Base-by-base conservation (phyloP, 2,329 filamentous ascomycete genomes). In the Colletotrichum tabaci region DNA sequence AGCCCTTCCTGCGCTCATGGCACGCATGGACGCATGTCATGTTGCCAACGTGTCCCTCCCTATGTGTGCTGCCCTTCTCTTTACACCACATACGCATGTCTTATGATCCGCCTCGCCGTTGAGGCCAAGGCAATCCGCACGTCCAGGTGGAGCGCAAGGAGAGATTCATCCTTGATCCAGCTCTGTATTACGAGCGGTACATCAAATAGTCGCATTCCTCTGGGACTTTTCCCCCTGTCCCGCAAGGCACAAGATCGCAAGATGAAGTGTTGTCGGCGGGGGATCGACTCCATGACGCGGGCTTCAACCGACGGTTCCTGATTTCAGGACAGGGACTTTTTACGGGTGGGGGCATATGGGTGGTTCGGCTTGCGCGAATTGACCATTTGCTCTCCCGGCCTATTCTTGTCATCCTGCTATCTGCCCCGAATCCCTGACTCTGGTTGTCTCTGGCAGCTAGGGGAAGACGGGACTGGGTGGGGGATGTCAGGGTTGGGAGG, bases 121-220 rank as follows among this genome's bases (percentile, higher is more conserved):
- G 4, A 50, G 47, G 56, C 50, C 60, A 66, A 72, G 61, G 30
- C 63, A 64, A 62, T 89, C 89, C 90, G 90, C 90, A 90, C 88
- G 89, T 89, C 89, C 87, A 89, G 90, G 90, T 92, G 90, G 90
- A 92, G 90, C 89, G 89, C 90, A 92, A 92, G 90, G 90, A 88
- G 89, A 92, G 90, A 90, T 80, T 84, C 84, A 89, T 92, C 90
- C 90, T 92, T 92, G 90, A 87, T 78, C 79, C 84, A 86, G 87
- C 89, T 91, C 88, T 92, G 90, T 92, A 92, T 92, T 92, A 90
- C 89, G 90, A 91, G 90, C 90, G 90, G 89, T 89, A 92, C 73
- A 92, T 87, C 74, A 84, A 88, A 74, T 69, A 66, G 18, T 55
- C 40, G 61, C 10, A 46, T 23, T 61, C 61, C 62, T 65, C 67